Base-by-base conservation (phyloP, 768 basidiomycete species). In the Calocybe gangraenosa region DNA sequence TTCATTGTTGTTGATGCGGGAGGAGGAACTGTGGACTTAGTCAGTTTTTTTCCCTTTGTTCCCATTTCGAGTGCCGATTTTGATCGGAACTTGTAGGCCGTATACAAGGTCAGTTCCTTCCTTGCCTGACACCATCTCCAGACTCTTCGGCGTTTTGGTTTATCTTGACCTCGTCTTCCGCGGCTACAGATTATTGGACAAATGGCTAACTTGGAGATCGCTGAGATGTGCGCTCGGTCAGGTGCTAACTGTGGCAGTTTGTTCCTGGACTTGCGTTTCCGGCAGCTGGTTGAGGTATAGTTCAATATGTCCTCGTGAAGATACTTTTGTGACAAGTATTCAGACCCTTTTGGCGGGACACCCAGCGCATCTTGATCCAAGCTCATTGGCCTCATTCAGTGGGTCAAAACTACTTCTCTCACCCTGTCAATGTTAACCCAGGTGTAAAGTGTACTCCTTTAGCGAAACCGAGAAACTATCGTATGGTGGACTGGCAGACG, bases 1-100 rank as follows among this genome's bases (percentile, higher is more conserved):
- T 93, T 93, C 59, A 82, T 93, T 62, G 87, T 94, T n/a, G 90
- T 87, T 58, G 92, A 94, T 63, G 90, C 89, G 15, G 91, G 87
- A 58, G 88, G 89, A 59, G 88, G 87, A 58, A 88, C 84, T 9
- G 83, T 87, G 37, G 69, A 69, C 58, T 46, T 66, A 41, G 57
- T 54, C 19, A 25, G 55, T 40, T 21, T 30, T 28, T 46, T 40
- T 52, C 34, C 40, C 19, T 43, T 53, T 28, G 19, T 36, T 34
- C 14, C 56, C 30, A 58, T 65, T 39, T 32, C 37, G 66, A 69
- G 39, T 51, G 68, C 1, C 43, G 42, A 13, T 28, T 32, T 35
- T 49, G 22, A 56, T 52, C 33, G 20, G 50, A 32, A 34, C 39
- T 38, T 46, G 10, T 44, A 58, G 57, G 82, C 82, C 17, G 74